These are phyloP conservation scores for Talaromyces wortmannii DNA, from an alignment of 495 filamentous ascomycete genomes.

Conservation along the genomic window DNA sequence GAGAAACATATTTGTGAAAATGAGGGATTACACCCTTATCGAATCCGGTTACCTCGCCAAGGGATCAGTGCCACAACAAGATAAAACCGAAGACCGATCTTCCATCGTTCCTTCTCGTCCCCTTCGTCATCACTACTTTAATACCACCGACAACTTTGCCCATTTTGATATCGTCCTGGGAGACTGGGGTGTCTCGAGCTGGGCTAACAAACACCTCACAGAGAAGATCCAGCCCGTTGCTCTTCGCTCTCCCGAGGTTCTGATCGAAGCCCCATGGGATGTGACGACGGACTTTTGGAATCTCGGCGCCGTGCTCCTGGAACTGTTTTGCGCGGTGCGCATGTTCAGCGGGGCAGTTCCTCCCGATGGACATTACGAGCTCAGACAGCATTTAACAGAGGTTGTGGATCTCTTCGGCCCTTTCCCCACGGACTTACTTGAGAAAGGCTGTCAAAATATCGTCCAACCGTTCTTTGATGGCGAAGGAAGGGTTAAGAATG, in stretches of 20 bases:
- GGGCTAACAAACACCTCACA: slow-evolving; percentile 12
- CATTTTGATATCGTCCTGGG: not conserved
- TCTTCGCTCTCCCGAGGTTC: slow-evolving; percentile 32
- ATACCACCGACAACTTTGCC: not conserved
- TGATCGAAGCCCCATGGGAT: slow-evolving; percentile 26
- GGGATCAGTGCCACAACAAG: not conserved
- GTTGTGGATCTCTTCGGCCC: not conserved
- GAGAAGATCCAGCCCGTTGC: slow-evolving; percentile 26
- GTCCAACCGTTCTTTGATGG: not conserved
- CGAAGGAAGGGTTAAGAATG: not conserved
- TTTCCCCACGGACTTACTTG: not conserved
- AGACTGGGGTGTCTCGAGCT: slow-evolving; percentile 1
- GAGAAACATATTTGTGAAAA: slow-evolving; percentile 15
- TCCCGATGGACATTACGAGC: slow-evolving; percentile 37
- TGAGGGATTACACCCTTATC: not conserved
- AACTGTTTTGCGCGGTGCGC: slow-evolving; percentile 2
- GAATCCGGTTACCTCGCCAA: not conserved
- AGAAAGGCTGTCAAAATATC: not conserved
- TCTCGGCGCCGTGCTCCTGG: slow-evolving; percentile 10
- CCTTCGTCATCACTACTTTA: not conserved
- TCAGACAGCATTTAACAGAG: not conserved
- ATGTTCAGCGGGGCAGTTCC: slow-evolving; percentile 7
- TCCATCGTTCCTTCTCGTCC: not conserved
- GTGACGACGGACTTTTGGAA: slow-evolving; percentile 32
- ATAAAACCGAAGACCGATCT: not conserved